Evolutionary conservation across 176 grass and related monocot genomes (phyloP).

Genomic region (Leersia perrieri): DNA sequence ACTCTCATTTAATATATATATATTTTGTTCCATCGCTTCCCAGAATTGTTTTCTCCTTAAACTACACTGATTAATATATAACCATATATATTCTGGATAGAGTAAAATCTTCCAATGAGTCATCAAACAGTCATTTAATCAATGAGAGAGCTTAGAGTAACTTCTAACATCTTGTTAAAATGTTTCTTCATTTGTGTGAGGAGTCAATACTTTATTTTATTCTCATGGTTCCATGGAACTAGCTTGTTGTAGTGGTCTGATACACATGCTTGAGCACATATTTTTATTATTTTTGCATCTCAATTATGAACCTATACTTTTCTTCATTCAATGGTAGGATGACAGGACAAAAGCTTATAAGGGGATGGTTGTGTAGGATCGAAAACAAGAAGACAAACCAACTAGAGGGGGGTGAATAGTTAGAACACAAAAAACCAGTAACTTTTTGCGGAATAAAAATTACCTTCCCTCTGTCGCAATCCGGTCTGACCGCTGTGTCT

Average conservation of each 20-base stretch:
- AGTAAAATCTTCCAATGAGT: conserved; percentile 25
- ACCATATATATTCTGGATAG: conserved; percentile 13
- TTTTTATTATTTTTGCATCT: not conserved
- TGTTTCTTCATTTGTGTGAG: not conserved
- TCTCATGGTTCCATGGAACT: not conserved
- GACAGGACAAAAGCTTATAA: conserved; percentile 77
- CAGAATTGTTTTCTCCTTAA: conserved; percentile 18
- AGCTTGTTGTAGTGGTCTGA: not conserved
- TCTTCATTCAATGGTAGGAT: conserved; percentile 58
- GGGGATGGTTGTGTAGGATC: too few relatives aligned
- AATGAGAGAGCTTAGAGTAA: not conserved
- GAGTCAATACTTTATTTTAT: conserved; percentile 6
- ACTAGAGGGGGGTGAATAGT: too few relatives aligned
- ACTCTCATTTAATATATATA: not conserved
- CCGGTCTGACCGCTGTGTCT: too few relatives aligned
- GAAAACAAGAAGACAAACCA: too few relatives aligned
- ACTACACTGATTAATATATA: conserved; percentile 4
- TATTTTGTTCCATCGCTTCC: not conserved
- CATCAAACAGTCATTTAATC: conserved; percentile 21
- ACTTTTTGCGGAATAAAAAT: too few relatives aligned
- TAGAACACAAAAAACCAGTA: too few relatives aligned
- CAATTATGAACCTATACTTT: conserved; percentile 18
- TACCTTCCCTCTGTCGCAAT: too few relatives aligned
- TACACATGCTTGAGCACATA: conserved; percentile 6
- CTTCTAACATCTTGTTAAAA: conserved; percentile 6